A percentile compares a stretch with the other conserved stretches of the same genome.
phyloP scores from a whole-genome alignment of 169 alveolate species.

The Cryptosporidium meleagridis region DNA sequence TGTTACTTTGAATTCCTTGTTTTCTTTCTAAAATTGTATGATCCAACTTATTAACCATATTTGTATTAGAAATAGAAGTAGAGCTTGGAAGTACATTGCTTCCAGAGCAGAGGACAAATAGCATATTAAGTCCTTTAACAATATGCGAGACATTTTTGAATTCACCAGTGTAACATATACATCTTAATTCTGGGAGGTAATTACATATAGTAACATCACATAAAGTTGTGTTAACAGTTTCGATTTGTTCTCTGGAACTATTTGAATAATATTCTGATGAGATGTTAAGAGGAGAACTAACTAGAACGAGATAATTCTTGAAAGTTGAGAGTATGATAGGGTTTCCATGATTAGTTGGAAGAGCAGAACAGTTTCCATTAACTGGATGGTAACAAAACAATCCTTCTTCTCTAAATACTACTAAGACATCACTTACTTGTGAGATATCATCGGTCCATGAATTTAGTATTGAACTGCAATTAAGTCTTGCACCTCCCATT shows the following conservation, averaged over 20 bases:
- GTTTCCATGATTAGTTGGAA: constrained; percentile 57
- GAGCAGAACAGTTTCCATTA: constrained; percentile 66
- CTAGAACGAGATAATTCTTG: constrained; percentile 43
- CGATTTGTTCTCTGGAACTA: neutral
- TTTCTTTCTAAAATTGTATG: neutral
- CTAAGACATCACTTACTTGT: constrained; percentile 15
- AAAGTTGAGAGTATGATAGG: constrained; percentile 53
- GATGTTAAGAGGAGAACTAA: constrained; percentile 9
- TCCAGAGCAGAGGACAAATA: constrained; percentile 62
- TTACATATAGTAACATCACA: constrained; percentile 66
- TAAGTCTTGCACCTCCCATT: constrained; percentile 65
- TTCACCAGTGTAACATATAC: constrained; percentile 67
- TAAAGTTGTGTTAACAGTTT: constrained; percentile 1
- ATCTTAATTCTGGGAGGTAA: constrained; percentile 56
- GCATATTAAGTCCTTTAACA: constrained; percentile 52
- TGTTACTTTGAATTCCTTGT: neutral
- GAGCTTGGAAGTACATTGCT: neutral
- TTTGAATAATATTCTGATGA: neutral
- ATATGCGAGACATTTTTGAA: constrained; percentile 57
- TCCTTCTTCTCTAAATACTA: constrained; percentile 65
- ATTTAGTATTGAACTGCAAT: constrained; percentile 30
- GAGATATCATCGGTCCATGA: constrained; percentile 31
- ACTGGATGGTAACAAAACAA: constrained; percentile 64
- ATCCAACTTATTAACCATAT: neutral
- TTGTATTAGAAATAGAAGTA: neutral